Conservation (phyloP, 2,329 filamentous ascomycete genomes). For the Monilinia laxa region DNA sequence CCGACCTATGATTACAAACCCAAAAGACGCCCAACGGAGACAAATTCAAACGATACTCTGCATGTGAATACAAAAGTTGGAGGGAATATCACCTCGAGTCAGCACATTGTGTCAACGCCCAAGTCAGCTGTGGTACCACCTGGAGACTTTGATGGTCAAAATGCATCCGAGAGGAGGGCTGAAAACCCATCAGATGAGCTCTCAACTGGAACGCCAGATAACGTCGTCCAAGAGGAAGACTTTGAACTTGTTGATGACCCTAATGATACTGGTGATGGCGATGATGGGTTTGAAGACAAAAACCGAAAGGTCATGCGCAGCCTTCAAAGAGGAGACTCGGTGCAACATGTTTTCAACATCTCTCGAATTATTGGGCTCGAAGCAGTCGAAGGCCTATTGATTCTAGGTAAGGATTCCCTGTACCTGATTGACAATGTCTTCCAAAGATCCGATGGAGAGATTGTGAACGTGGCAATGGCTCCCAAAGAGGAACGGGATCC, state of each 20-base stretch:
- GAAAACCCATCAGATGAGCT: constrained; percentile 26
- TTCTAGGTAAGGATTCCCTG: constrained; percentile 85
- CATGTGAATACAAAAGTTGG: constrained; percentile 40
- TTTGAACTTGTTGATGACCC: constrained; percentile 96
- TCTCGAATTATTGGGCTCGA: constrained; percentile 93
- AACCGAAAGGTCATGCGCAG: constrained; percentile 97
- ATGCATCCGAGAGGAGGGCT: constrained; percentile 25
- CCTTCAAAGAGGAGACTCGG: constrained; percentile 83
- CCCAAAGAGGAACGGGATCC: constrained; percentile 89
- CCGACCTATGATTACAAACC: constrained; percentile 77
- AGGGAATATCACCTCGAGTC: constrained; percentile 4
- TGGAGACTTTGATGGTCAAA: constrained; percentile 24
- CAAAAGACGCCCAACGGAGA: constrained; percentile 65
- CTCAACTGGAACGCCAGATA: constrained; percentile 29
- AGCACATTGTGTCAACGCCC: constrained; percentile 26
- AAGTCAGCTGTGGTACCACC: constrained; percentile 22
- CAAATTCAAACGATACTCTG: constrained; percentile 40
- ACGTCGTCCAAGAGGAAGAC: constrained; percentile 66
- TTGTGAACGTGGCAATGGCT: constrained; percentile 94
- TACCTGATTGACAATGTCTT: constrained; percentile 98
- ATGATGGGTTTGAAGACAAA: constrained; percentile 88
- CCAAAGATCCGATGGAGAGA: constrained; percentile 90
- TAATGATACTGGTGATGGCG: constrained; percentile 74
- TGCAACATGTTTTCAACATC: constrained; percentile 92
- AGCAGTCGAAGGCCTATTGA: constrained; percentile 88